Evolutionary conservation across 331 rosid species (phyloP).

Genomic region (Quercus phellos): DNA sequence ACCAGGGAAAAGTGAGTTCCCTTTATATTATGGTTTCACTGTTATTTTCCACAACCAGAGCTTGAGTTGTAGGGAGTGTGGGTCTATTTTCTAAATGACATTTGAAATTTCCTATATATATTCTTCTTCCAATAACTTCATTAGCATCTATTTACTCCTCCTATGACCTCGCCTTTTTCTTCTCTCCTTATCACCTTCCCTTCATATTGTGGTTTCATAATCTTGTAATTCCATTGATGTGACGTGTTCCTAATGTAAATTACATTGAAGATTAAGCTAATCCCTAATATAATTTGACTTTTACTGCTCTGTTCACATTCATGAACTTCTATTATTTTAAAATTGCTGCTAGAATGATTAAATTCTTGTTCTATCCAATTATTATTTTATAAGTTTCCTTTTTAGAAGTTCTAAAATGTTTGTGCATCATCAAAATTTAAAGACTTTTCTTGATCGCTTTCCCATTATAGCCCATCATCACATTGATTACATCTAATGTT

Average conservation of each 20-base stretch:
- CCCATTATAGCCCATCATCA: neutral
- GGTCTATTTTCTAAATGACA: neutral
- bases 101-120: neutral
- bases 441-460: neutral
- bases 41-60: neutral
- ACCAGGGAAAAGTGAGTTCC: no score
- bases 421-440: neutral
- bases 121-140: neutral
- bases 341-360: neutral
- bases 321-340: neutral
- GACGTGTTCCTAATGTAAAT: neutral
- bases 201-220: neutral
- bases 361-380: neutral
- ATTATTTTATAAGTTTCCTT: neutral
- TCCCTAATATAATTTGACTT: neutral
- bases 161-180: neutral
- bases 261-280: no score
- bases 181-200: neutral
- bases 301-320: neutral
- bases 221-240: neutral
- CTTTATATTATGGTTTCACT: neutral
- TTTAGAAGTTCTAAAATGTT: neutral
- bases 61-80: neutral
- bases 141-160: neutral
- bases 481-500: neutral